phyloP scores from a whole-genome alignment of 2,329 filamentous ascomycete species.

The Aspergillus felis region DNA sequence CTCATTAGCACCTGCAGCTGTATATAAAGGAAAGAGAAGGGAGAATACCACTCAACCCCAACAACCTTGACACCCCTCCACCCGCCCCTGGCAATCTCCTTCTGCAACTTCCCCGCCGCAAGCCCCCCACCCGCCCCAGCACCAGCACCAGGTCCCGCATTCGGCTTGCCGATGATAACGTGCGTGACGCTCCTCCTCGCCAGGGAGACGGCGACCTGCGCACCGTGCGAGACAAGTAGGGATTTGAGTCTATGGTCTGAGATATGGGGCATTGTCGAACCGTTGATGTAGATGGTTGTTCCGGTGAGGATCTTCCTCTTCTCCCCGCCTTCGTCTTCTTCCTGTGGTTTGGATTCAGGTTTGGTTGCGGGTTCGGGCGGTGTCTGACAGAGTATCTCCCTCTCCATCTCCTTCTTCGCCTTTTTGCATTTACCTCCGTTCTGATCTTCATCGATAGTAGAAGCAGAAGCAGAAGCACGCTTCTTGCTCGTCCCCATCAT shows the following conservation, averaged over 20 bases:
- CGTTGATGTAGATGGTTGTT: conserved; percentile 79
- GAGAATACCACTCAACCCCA: conserved; percentile 68
- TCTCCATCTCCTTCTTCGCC: no score
- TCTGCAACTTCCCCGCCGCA: conserved; percentile 73
- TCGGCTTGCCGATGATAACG: conserved; percentile 69
- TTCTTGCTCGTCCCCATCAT: conserved; percentile 16
- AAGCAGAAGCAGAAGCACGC: conserved; percentile 12
- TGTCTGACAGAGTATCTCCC: no score
- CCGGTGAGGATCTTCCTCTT: conserved; percentile 47
- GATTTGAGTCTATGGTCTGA: conserved; percentile 85
- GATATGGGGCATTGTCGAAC: conserved; percentile 73
- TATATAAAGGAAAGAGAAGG: neutral
- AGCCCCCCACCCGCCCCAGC: conserved; percentile 74
- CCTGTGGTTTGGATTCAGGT: no score
- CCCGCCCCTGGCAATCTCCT: conserved; percentile 65
- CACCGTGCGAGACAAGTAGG: conserved; percentile 71
- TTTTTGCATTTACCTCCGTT: no score
- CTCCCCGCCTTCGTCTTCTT: no score
- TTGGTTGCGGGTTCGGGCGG: no score
- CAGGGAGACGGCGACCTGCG: conserved; percentile 45
- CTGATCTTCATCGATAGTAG: conserved; percentile 44
- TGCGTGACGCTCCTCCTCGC: conserved; percentile 61
- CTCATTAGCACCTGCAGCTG: conserved; percentile 12
- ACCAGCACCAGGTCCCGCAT: conserved; percentile 43
- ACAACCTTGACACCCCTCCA: conserved; percentile 75